Conservation (phyloP, 2,329 filamentous ascomycete species). For the Exophiala sp. region DNA sequence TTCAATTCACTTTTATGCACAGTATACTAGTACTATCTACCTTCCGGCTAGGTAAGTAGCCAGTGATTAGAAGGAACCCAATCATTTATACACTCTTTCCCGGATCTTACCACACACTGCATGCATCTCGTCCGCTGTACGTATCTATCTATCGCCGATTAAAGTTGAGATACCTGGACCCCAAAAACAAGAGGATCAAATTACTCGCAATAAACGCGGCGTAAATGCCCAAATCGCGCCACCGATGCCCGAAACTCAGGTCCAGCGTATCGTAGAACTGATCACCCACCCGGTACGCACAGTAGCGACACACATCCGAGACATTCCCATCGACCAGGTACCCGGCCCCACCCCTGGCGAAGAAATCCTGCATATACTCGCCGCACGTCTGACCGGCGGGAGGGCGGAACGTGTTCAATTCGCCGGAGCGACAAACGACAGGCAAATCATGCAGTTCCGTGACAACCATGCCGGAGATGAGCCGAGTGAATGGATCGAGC, state of each 20-base stretch:
- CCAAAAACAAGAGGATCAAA: slow-evolving; percentile 29
- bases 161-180: slow-evolving; percentile 29
- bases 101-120: background rate
- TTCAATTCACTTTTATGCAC: no score
- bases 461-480: slow-evolving; percentile 73
- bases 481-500: slow-evolving; percentile 74
- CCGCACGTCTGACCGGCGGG: slow-evolving; percentile 63
- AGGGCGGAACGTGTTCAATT: slow-evolving; percentile 63
- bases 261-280: slow-evolving; percentile 67
- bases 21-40: no score
- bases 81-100: background rate
- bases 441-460: slow-evolving; percentile 64
- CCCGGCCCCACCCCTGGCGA: slow-evolving; percentile 60
- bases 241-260: slow-evolving; percentile 62
- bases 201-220: slow-evolving; percentile 71
- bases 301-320: slow-evolving; percentile 68
- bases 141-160: slow-evolving; percentile 23
- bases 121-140: no score
- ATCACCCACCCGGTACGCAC: slow-evolving; percentile 71
- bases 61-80: no score
- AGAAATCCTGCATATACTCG: slow-evolving; percentile 68
- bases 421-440: slow-evolving; percentile 56
- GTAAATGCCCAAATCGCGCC: slow-evolving; percentile 78
- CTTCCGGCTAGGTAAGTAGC: no score
- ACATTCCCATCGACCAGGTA: slow-evolving; percentile 64